phyloP scores from a whole-genome alignment of 371 early-diverging fungal species.

The Mortierella sp. region DNA sequence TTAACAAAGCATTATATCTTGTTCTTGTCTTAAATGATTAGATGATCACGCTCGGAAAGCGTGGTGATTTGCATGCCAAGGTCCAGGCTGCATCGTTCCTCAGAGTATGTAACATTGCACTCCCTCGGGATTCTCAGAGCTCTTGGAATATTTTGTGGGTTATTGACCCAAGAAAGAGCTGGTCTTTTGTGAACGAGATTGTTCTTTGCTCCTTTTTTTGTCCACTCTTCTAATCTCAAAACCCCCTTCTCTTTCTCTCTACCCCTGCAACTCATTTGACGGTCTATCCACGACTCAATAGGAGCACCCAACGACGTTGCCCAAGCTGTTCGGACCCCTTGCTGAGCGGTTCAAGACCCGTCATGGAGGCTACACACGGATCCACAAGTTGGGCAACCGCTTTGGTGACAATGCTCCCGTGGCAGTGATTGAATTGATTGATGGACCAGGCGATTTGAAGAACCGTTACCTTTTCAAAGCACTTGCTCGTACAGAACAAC shows the following conservation, averaged over 20 bases:
- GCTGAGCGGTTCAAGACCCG: slow-evolving; percentile 85
- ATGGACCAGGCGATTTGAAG: slow-evolving; percentile 69
- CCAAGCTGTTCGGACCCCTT: slow-evolving; percentile 86
- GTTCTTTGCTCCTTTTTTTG: neutral
- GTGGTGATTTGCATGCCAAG: slow-evolving; percentile 71
- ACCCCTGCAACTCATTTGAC: neutral
- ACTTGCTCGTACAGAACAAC: slow-evolving; percentile 54
- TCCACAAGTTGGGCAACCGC: slow-evolving; percentile 83
- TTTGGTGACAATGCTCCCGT: slow-evolving; percentile 90
- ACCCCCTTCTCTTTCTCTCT: neutral
- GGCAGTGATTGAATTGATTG: slow-evolving; percentile 90
- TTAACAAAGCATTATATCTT: no score
- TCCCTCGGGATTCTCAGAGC: no score
- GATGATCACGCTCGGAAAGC: slow-evolving; percentile 85
- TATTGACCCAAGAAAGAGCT: no score
- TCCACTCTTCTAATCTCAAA: slow-evolving; percentile 5
- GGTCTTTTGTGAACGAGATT: no score
- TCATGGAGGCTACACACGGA: slow-evolving; percentile 92
- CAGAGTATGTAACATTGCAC: slow-evolving; percentile 55
- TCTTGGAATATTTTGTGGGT: no score
- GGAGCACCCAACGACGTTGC: slow-evolving; percentile 77
- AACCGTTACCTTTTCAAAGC: slow-evolving; percentile 61
- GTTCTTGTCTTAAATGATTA: slow-evolving; percentile 6
- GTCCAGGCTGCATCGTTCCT: slow-evolving; percentile 70
- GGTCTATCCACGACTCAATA: slow-evolving; percentile 33